A percentile compares a stretch with the other conserved stretches of the same genome.
These are phyloP conservation scores for Debaryomyces fabryi DNA, from an alignment of 1,139 yeast genomes.

Conservation along the genomic window DNA sequence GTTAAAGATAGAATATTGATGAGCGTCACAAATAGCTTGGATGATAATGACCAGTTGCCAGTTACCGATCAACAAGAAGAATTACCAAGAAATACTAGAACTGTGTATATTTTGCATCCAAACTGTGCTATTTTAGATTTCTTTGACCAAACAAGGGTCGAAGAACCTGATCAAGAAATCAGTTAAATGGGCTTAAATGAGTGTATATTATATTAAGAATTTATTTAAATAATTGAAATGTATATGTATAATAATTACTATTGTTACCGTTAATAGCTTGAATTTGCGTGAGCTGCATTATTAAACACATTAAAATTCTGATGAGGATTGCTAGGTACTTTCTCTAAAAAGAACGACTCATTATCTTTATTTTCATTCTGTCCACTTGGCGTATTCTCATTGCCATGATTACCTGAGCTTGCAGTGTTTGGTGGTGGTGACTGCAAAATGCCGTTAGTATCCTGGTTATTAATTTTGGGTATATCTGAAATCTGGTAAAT, in stretches of 20 bases:
- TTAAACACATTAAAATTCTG: conserved; percentile 6
- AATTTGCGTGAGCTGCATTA: conserved; percentile 1
- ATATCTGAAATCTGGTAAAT: conserved; percentile 9
- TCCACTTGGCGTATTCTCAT: not conserved
- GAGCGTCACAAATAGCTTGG: conserved; percentile 66
- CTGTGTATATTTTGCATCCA: conserved; percentile 81
- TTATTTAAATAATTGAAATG: not conserved
- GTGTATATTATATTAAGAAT: conserved; percentile 4
- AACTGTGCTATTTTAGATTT: conserved; percentile 78
- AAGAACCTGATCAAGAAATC: conserved; percentile 19
- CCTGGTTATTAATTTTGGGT: conserved; percentile 11
- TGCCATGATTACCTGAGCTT: not conserved
- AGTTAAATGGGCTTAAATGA: not conserved
- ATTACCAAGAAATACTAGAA: conserved; percentile 26
- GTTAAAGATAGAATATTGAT: conserved; percentile 85
- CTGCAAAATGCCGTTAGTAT: conserved; percentile 6
- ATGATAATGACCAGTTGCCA: conserved; percentile 35
- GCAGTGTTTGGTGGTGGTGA: conserved; percentile 11
- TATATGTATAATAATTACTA: not conserved
- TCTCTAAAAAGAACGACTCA: conserved; percentile 5
- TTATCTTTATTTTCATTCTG: conserved; percentile 5
- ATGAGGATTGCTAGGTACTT: conserved; percentile 3
- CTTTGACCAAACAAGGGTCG: conserved; percentile 40
- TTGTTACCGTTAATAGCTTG: not conserved
- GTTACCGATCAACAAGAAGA: conserved; percentile 30